A percentile compares a stretch with the other conserved stretches of the same genome.
Conservation (phyloP, 1,139 yeast species). For the Pichia sp. region DNA sequence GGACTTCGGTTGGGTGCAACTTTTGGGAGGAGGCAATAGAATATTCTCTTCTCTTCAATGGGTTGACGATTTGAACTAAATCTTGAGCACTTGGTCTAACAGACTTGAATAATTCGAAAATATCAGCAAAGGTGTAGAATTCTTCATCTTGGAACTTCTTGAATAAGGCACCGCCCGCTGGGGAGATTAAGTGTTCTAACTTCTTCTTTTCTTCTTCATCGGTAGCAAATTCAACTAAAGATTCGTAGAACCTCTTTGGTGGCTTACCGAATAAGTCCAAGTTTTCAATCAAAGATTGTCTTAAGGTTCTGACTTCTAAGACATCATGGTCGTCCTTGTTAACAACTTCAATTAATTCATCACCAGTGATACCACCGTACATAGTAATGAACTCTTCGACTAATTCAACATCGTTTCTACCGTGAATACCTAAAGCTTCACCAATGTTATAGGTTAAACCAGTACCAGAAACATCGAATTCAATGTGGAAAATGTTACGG, state of each 20-base stretch:
- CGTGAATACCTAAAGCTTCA: constrained; percentile 96
- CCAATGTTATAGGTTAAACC: constrained; percentile 92
- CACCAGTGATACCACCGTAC: constrained; percentile 66
- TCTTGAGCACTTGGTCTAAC: constrained; percentile 80
- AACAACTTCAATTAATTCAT: constrained; percentile 68
- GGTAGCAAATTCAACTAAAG: constrained; percentile 70
- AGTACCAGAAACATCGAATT: constrained; percentile 88
- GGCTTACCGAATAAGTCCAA: constrained; percentile 93
- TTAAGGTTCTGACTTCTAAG: constrained; percentile 74
- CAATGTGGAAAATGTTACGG: constrained; percentile 96
- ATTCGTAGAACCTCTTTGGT: constrained; percentile 90
- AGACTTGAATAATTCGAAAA: constrained; percentile 75
- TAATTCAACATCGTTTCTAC: constrained; percentile 66
- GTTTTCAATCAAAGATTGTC: constrained; percentile 77
- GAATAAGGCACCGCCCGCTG: constrained; percentile 85
- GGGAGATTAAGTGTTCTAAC: constrained; percentile 62
- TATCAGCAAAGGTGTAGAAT: constrained; percentile 77
- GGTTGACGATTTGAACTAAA: constrained; percentile 70
- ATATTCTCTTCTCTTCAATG: constrained; percentile 95
- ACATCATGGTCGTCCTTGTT: constrained; percentile 60
- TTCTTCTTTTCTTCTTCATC: constrained; percentile 65
- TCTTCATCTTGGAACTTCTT: constrained; percentile 86
- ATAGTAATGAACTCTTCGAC: constrained; percentile 68
- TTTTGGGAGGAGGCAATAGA: constrained; percentile 98
- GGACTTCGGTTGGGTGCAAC: constrained; percentile 88